Evolutionary conservation across 495 filamentous ascomycete genomes (phyloP).

Genomic region (Jackrogersella multiformis): DNA sequence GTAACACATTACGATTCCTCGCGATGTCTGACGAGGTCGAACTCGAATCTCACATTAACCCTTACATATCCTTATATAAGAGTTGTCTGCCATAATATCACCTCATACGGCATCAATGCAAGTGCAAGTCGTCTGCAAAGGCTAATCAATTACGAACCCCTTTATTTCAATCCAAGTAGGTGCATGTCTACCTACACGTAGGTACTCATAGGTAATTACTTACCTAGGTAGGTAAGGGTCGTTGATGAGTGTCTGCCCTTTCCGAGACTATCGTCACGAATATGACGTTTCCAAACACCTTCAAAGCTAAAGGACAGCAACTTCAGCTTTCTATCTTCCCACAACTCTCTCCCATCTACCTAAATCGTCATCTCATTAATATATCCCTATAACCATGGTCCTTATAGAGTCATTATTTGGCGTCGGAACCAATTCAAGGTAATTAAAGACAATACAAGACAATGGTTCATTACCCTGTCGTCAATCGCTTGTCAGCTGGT

Average conservation of each 20-base stretch:
- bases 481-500: constrained; percentile 16
- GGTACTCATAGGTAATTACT: too few species aligned
- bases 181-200: too few species aligned
- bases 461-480: constrained; percentile 19
- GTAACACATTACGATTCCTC: too few species aligned
- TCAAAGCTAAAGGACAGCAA: neutral
- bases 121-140: neutral
- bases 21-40: too few species aligned
- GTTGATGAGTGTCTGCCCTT: neutral
- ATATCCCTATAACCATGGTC: constrained; percentile 20
- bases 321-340: constrained; percentile 1
- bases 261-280: neutral
- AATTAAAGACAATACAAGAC: constrained; percentile 6
- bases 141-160: too few species aligned
- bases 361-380: constrained; percentile 3
- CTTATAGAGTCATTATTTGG: constrained; percentile 9
- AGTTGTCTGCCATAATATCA: neutral
- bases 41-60: neutral
- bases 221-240: neutral
- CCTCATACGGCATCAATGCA: neutral
- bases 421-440: neutral
- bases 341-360: too few species aligned
- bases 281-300: neutral
- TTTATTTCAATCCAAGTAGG: too few species aligned
- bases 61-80: neutral